Base-by-base conservation (phyloP, 2,329 filamentous ascomycete genomes). In the Paracamarosporium sp. region DNA sequence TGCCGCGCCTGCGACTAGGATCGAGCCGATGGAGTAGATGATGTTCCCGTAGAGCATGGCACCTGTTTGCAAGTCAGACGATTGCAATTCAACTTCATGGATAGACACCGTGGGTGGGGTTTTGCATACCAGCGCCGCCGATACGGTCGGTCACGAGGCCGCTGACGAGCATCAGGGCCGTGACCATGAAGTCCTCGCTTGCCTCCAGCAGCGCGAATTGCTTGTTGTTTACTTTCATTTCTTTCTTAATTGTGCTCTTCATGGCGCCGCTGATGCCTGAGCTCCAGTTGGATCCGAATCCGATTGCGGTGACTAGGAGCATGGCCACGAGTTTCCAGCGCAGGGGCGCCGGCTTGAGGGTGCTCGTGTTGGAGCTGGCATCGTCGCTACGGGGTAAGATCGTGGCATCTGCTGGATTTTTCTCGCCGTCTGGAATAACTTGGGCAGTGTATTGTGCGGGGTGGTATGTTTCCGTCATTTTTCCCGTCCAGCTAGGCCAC, bases 141-240 rank as follows among this genome's bases (percentile, higher is more conserved):
- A 86, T 79, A 9, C 83, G 79, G 61, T 88, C 86, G 0, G 85
- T 88, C 1, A 88, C 66, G 1, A 86, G 61, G 1, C 86, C 86
- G 22, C 80, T 85, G 25, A 79, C 56, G 0, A 88, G 70, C 20
- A 88, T 85, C 2, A 88, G 69, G 0, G 81, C 76, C 0, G 84
- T 86, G 13, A 82, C 81, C 82, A 88, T 88, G 56, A 88, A 88
- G 64, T 88, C 81, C 60, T 87, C 83, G 41, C 85, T 88, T 0
- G 85, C 82, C 62, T 86, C 84, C 0, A 88, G 77, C 0, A 88
- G 75, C 0, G 86, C 81, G 63, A 83, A 88, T 63, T 88, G 81
- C 0, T 82, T 82, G 63, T 88, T 88, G 67, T 83, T 82, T 66
- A 88, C 87, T 45, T 82, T 36, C n/a, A 25, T 31, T 22, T 61